Conservation (phyloP, 2,329 filamentous ascomycete species). For the Aspergillus sp. region DNA sequence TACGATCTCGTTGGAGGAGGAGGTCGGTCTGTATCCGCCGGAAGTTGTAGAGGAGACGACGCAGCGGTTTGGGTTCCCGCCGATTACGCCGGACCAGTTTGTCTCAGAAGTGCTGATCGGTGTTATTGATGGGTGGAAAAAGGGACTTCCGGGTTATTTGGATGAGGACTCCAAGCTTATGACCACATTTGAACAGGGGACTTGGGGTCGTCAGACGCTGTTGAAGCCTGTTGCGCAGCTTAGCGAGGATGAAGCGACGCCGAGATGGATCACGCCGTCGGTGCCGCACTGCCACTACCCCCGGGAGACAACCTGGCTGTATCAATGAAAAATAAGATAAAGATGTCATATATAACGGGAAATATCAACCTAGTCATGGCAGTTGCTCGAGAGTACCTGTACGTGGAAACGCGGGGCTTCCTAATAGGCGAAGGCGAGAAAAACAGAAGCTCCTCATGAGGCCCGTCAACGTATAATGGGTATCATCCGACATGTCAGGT, state of each 20-base stretch:
- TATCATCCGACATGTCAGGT: too few species aligned
- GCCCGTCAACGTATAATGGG: too few species aligned
- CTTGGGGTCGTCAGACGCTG: constrained; percentile 10
- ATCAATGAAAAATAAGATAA: too few species aligned
- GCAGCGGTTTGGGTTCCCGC: constrained; percentile 14
- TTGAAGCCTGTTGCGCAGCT: constrained; percentile 14
- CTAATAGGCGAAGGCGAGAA: too few species aligned
- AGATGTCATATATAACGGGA: too few species aligned
- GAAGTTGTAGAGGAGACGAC: constrained; percentile 19
- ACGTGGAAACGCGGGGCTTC: too few species aligned
- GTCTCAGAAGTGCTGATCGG: constrained; percentile 24
- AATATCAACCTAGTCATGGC: too few species aligned
- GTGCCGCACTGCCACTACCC: constrained; percentile 17
- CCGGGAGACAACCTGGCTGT: too few species aligned
- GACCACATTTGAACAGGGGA: constrained; percentile 11
- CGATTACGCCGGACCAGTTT: constrained; percentile 19
- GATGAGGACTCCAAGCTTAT: constrained; percentile 12
- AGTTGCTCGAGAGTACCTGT: too few species aligned
- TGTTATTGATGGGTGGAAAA: constrained; percentile 26
- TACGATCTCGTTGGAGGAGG: constrained; percentile 28
- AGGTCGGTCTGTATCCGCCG: constrained; percentile 33
- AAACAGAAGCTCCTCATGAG: too few species aligned
- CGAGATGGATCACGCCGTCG: constrained; percentile 6
- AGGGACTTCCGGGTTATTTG: constrained; percentile 6
- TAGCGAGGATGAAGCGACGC: constrained; percentile 9